Evolutionary conservation across 257 asterid genomes (phyloP).

Genomic region (Salvia miltiorrhiza): DNA sequence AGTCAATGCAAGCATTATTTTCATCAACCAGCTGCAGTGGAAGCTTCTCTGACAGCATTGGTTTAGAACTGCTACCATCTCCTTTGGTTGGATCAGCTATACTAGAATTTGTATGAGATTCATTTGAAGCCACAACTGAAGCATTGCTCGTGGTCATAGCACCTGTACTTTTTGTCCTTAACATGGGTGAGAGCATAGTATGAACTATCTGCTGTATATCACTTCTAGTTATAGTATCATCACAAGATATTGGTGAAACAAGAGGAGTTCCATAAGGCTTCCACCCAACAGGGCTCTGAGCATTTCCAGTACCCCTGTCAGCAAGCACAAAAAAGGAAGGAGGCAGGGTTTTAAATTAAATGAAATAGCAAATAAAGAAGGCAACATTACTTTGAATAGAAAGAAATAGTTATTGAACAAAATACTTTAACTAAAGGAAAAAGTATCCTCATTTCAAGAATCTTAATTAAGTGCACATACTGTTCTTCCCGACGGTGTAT

Average conservation of each 20-base stretch:
- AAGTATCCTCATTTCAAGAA: neutral
- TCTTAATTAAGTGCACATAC: constrained; percentile 38
- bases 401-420: constrained; percentile 9
- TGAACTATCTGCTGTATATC: constrained; percentile 85
- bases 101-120: constrained; percentile 39
- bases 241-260: constrained; percentile 87
- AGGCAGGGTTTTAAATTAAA: neutral
- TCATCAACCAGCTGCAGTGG: constrained; percentile 96
- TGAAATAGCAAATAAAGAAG: neutral
- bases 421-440: neutral
- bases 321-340: constrained; percentile 17
- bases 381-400: neutral
- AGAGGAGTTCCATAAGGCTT: constrained; percentile 98
- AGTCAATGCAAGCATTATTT: constrained; percentile 88
- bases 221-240: constrained; percentile 71
- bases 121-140: constrained; percentile 35
- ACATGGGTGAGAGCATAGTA: constrained; percentile 82
- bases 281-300: constrained; percentile 79
- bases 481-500: constrained; percentile 94
- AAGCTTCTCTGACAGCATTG: constrained; percentile 53
- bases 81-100: constrained; percentile 40
- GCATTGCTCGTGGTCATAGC: constrained; percentile 32
- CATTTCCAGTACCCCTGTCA: constrained; percentile 65
- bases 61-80: constrained; percentile 45
- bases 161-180: constrained; percentile 44